Conservation (phyloP, 2,329 filamentous ascomycete species). For the Phoma sp. region DNA sequence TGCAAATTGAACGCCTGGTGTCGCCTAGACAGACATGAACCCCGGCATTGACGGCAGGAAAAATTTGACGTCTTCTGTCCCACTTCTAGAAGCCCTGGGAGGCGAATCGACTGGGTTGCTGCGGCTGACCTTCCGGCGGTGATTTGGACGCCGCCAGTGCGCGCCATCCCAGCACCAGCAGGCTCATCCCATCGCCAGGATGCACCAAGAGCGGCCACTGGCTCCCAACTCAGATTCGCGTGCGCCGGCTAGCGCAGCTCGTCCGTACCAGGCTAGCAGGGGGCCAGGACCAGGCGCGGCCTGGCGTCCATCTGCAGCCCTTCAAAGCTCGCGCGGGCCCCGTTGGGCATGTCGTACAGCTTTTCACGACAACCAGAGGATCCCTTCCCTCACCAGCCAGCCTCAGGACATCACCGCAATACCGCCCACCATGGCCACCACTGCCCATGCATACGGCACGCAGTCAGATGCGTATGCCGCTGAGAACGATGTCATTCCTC, state of each 20-base stretch:
- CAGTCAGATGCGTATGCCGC: slow-evolving; percentile 45
- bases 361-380: slow-evolving; percentile 25
- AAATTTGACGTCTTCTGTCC: slow-evolving; percentile 16
- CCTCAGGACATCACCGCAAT: slow-evolving; percentile 17
- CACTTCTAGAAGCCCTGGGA: slow-evolving; percentile 25
- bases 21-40: not conserved
- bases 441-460: slow-evolving; percentile 35
- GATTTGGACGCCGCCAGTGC: slow-evolving; percentile 18
- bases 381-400: slow-evolving; percentile 15
- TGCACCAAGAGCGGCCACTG: slow-evolving; percentile 27
- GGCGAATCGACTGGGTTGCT: slow-evolving; percentile 4
- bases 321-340: slow-evolving; percentile 35
- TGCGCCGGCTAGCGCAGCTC: slow-evolving; percentile 22
- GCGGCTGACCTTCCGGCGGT: slow-evolving; percentile 24
- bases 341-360: slow-evolving; percentile 19
- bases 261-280: slow-evolving; percentile 30
- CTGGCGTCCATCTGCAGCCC: slow-evolving; percentile 37
- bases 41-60: slow-evolving; percentile 15
- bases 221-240: slow-evolving; percentile 29
- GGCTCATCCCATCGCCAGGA: slow-evolving; percentile 13
- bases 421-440: slow-evolving; percentile 28
- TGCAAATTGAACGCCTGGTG: not conserved
- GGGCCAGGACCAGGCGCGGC: slow-evolving; percentile 28
- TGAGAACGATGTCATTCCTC: slow-evolving; percentile 36
- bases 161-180: slow-evolving; percentile 19